These are phyloP conservation scores for Crithidia thermophila DNA, from an alignment of 208 protist species.

Conservation along the genomic window DNA sequence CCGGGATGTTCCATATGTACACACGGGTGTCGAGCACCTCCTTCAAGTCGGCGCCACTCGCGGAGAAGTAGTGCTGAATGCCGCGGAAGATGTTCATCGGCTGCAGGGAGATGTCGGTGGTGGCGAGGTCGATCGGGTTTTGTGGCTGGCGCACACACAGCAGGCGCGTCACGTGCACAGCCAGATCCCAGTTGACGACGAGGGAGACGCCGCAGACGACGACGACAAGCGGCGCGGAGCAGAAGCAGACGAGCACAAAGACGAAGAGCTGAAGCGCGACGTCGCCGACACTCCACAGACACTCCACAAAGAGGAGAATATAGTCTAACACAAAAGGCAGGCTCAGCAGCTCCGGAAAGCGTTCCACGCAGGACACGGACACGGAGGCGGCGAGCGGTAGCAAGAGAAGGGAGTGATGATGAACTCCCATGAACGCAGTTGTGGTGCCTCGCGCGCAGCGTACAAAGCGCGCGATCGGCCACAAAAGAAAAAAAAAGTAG, in stretches of 20 bases:
- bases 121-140: conserved; percentile 7
- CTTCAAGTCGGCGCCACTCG: conserved; percentile 33
- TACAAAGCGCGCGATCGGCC: neutral
- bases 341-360: neutral
- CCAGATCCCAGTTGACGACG: neutral
- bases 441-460: neutral
- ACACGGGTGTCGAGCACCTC: conserved; percentile 67
- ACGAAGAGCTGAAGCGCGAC: neutral
- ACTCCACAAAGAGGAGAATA: neutral
- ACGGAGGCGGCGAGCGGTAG: neutral
- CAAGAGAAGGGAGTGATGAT: neutral
- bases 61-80: conserved; percentile 42
- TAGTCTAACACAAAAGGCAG: neutral
- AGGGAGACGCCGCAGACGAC: neutral
- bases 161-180: conserved; percentile 1
- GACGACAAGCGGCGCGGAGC: neutral
- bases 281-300: neutral
- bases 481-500: neutral
- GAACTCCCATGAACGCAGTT: neutral
- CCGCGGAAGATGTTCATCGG: conserved; percentile 52
- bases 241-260: conserved; percentile 2
- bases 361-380: neutral
- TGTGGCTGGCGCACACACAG: conserved; percentile 8
- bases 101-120: neutral
- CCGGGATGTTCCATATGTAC: conserved; percentile 83